Conservation (phyloP, 306 rosid species). For the Fragaria ananassa region DNA sequence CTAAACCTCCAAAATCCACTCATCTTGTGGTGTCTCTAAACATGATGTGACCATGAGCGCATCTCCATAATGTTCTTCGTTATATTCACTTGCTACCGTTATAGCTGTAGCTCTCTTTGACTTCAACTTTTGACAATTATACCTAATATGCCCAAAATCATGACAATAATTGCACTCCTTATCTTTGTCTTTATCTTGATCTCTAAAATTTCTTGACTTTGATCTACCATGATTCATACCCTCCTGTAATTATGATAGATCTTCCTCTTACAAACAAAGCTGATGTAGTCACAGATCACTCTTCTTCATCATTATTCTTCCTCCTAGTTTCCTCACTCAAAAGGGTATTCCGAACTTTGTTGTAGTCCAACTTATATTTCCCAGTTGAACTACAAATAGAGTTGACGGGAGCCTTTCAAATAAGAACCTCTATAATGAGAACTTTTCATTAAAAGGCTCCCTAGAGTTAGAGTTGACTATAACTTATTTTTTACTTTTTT, state of each 20-base stretch:
- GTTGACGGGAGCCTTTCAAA: neutral
- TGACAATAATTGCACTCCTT: too few species aligned
- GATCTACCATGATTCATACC: too few species aligned
- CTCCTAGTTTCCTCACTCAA: too few species aligned
- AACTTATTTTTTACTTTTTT: too few species aligned
- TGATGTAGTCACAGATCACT: too few species aligned
- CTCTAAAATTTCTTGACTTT: too few species aligned
- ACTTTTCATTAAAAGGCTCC: too few species aligned
- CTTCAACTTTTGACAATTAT: neutral
- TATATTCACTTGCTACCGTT: neutral
- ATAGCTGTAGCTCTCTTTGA: neutral
- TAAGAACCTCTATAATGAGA: too few species aligned
- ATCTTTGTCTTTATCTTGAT: neutral
- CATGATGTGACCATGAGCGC: neutral
- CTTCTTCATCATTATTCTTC: too few species aligned
- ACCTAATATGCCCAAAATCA: neutral
- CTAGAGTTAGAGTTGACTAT: too few species aligned
- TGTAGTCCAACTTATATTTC: neutral
- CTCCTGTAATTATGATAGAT: too few species aligned
- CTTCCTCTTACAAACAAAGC: too few species aligned
- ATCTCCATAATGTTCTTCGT: neutral
- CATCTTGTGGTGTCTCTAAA: neutral
- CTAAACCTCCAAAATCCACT: neutral
- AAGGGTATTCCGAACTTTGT: neutral
- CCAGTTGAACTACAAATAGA: neutral